Evolutionary conservation across 805 yeast genomes (phyloP), one percentile per base, ranked within the genome.

Genomic region (Candida ficus): DNA sequence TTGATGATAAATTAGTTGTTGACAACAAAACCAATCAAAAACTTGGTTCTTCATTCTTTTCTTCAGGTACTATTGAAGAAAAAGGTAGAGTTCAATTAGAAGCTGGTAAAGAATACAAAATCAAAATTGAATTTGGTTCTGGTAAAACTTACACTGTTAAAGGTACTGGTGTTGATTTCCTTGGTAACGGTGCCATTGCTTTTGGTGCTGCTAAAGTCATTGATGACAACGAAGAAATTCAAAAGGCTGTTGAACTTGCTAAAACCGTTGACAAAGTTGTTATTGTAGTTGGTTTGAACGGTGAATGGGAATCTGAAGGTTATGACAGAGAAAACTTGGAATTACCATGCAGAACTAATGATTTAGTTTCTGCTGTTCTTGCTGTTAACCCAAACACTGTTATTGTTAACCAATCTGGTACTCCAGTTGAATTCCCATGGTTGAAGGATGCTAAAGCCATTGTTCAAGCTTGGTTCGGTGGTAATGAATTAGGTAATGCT

Each of bases 401-500:
- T 11, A 65, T 78, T 23, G 79, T 79, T 20, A 67, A 72, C 49
- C 81, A 78, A 52, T 67, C 78, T 4, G 84, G 84, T 36, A 71
- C 81, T 16, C 83, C 84, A 0, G 80, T 78, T 9, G 68, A 73
- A 29, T 57, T 78, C 63, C 81, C 81, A 21, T 76, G 80, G 79
- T 43, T 60, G 9, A 45, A 49, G 9, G 52, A 66, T 28, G 73
- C 66, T 18, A 63, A 64, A 29, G 70, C 70, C 3, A 39, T 75
- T 14, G 57, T 76, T 6, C 78, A 75, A 35, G 76, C 77, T 10
- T 75, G 78, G 70, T 76, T 68, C 52, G 76, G 76, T 47, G 84
- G 83, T 41, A 67, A 67, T 44, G 83, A 78, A 49, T 54, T 65
- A 31, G 83, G 83, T 43, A 76, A 73, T 48, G 72, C 76, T 13